Evolutionary conservation across 2,329 filamentous ascomycete genomes (phyloP), one percentile per base, ranked within the genome.

Genomic region (Stagonosporopsis chrysanthemi): DNA sequence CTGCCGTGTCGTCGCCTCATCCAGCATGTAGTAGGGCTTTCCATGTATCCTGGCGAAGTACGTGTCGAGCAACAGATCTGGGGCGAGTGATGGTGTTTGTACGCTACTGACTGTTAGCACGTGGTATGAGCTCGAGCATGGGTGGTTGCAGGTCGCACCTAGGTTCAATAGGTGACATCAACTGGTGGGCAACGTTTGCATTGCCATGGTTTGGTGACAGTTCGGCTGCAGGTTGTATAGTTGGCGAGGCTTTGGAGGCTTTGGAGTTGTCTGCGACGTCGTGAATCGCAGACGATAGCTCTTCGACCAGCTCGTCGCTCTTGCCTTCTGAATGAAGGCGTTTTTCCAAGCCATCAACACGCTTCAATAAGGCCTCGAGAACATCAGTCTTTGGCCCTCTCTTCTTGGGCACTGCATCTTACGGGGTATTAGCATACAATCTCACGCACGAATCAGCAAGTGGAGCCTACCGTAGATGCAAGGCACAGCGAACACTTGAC

Each of bases 361-460:
- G 85, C 76, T 94, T 96, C 57, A 96, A 73, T 8, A 96, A 80
- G 1, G 92, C 91, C 74, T 96, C 92, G 29, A 96, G 81, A 4
- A 96, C 90, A 73, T 96, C 92, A 26, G 91, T 96, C 77, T 96
- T 96, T 2, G 92, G 92, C 0, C 92, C 92, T 73, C 92, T 84
- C 75, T 96, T 96, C 79, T 96, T 96, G 0, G 92, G 92, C 17
- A 95, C 86, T 24, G 92, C 92, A 80, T 96, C 91, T 93, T 57
- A 52, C 39, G 33, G 42, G 44, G 19, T 22, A 59, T 69, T 59
- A 69, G 61, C 57, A 53, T 56, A 47, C 31, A 44, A 29, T 12
- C 58, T 49, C 26, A 55, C 23, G 49, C 43, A 48, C 31, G 26
- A 24, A 28, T 33, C 61, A 38, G 56, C 36, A 46, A 52, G 43